Evolutionary conservation across 495 filamentous ascomycete genomes (phyloP), one percentile per base, ranked within the genome.

Genomic region (Bryoglossum gracile): DNA sequence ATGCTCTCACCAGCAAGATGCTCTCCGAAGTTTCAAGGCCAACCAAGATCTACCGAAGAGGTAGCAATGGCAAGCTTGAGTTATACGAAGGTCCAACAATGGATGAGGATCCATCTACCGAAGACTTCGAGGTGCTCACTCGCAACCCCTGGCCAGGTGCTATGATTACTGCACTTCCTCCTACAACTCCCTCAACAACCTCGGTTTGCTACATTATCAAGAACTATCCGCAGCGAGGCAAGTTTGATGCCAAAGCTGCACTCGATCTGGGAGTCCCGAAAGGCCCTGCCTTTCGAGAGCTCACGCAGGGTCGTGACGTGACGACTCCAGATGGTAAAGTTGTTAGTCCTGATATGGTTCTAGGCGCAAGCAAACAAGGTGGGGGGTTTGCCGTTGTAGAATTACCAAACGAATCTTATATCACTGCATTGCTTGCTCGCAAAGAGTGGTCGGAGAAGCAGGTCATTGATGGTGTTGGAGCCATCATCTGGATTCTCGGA

Each of bases 121-220:
- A 81, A 14, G 71, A 89, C 58, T 82, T 86, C 49, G 83, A 73
- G 2, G 88, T 94, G 0, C 63, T 89, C 19, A 80, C 89, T 6
- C 78, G 87, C 14, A 68, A 79, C 59, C 88, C 89, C 1, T 96
- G 89, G 90, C 90, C 90, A 3, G 86, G 81, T 4, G 80, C 86
- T 6, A 59, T 73, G 43, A 64, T 87, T 11, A 61, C 74, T 1
- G 63, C 52, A 9, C 71, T 95, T 0, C 91, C 90, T 4, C 65
- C 68, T 3, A 85, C 89, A 0, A 64, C 67, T 26, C 81, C 78
- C 10, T 77, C 77, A 2, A 62, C 62, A 10, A 78, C 83, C 28
- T 81, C 90, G 9, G 65, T 95, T 42, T 94, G 81, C 37, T 99
- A 97, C 61, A 80, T 99, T 56, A 70, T 95, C 45, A 83, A 83